Evolutionary conservation across 257 asterid genomes (phyloP), one percentile per base, ranked within the genome.

Genomic region (Solanum acaule): DNA sequence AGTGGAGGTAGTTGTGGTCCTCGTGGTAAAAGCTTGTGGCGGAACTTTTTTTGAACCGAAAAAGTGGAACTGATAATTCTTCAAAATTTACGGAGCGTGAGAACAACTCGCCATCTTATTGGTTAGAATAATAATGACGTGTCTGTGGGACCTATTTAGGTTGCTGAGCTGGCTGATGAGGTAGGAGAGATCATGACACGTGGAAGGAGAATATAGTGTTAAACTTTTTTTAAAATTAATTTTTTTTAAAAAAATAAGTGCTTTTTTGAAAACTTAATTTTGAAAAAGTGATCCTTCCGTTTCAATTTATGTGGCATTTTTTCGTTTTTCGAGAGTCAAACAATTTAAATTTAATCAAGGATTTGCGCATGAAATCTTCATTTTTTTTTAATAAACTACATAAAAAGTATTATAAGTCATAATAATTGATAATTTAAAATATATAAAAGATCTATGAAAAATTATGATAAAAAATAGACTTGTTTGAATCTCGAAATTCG

Each of bases 341-440:
- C 1, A 0, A 0, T 18, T 46, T 12, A 46, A 0, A 0, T 46
- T 46, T 46, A 46, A 46, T 0, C 0, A 0, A 0, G 0, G 5
- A 14, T 46, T 46, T 14, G 1, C 0, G 20, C 0, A 44, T 46
- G 56, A 13, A 46, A 46, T 1, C 0, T 1, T 0, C 7, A 46
- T 1, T 4, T 44, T 44, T 44, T 13, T 44, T 44, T 44, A 13
- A 0, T 46, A 14, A 46, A 46, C 1, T 46, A 46, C 1, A 2
- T 46, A 52, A 6, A 29, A 6, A 1, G 0, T 37, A 5, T 46
- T 18, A 52, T 52, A 52, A 18, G 10, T 52, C 2, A 52, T 10
- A 18, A 52, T 52, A 52, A 18, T 18, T 52, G 1, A 52, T 1
- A 18, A 52, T 52, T 2, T 10, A 52, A 52, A 15, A 15, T 49